These are phyloP conservation scores for Cystobasidium slooffiae DNA, from an alignment of 1,284 basidiomycete species.

Conservation along the genomic window DNA sequence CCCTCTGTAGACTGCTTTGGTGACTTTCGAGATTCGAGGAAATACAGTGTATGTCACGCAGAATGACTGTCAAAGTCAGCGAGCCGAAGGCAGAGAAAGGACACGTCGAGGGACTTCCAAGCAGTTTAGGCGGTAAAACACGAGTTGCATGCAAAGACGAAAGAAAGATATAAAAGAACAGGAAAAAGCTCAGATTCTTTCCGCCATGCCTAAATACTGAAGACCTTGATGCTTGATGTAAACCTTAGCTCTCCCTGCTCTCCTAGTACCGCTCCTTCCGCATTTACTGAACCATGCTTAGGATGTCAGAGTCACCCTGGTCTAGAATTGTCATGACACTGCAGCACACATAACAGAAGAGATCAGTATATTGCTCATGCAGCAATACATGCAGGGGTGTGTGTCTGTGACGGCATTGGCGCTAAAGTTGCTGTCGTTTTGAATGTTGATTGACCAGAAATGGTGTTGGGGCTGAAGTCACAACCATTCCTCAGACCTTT, in stretches of 20 bases:
- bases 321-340: constrained; percentile 97
- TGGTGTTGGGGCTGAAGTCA: no score
- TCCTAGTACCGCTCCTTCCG: constrained; percentile 4
- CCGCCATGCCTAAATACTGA: no score
- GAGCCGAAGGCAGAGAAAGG: not conserved
- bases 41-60: no score
- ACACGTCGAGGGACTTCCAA: not conserved
- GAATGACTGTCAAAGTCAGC: no score
- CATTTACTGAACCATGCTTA: constrained; percentile 59
- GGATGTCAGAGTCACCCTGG: constrained; percentile 94
- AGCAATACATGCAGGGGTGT: not conserved
- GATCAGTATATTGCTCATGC: not conserved
- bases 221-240: not conserved
- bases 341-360: constrained; percentile 10
- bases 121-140: not conserved
- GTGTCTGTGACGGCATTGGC: not conserved
- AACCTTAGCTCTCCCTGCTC: not conserved
- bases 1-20: no score
- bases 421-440: no score
- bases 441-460: no score
- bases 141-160: constrained; percentile 23
- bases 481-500: no score
- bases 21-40: no score
- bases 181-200: no score
- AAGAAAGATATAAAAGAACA: constrained; percentile 3